A percentile compares a stretch with the other conserved stretches of the same genome.
phyloP scores from a whole-genome alignment of 2,329 filamentous ascomycete species.

The Thielaviopsis populi region DNA sequence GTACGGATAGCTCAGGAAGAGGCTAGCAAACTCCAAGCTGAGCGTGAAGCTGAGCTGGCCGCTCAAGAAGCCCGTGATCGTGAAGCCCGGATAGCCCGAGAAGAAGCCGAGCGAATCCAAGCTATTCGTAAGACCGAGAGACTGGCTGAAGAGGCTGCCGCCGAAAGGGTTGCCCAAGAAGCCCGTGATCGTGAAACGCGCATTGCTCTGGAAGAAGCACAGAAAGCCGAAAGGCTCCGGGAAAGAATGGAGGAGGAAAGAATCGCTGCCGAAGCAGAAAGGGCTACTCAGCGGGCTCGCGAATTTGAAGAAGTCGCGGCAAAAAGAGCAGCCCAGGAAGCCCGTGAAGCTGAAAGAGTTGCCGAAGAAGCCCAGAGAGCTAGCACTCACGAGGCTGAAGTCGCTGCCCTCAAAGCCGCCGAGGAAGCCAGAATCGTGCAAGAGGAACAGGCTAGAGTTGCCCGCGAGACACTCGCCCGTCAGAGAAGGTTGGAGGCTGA shows the following conservation, averaged over 20 bases:
- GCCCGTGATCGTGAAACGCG: background rate
- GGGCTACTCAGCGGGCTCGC: background rate
- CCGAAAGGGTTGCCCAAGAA: background rate
- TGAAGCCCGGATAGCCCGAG: background rate
- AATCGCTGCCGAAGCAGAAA: background rate
- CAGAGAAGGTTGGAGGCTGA: background rate
- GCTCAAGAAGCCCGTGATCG: background rate
- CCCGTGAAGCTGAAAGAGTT: background rate
- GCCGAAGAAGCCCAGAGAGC: slow-evolving; percentile 19
- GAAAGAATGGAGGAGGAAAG: background rate
- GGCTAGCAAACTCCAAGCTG: background rate
- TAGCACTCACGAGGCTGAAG: slow-evolving; percentile 28
- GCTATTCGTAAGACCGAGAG: background rate
- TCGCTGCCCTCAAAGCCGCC: slow-evolving; percentile 19
- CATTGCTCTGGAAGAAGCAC: background rate
- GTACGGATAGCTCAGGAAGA: background rate
- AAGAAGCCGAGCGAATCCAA: background rate
- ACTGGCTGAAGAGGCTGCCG: background rate
- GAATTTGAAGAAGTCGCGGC: background rate
- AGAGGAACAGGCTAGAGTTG: slow-evolving; percentile 29
- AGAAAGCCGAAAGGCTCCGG: background rate
- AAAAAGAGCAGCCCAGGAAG: background rate
- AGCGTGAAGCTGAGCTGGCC: background rate
- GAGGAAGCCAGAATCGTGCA: slow-evolving; percentile 24
- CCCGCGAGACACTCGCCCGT: background rate